phyloP scores from a whole-genome alignment of 2,329 filamentous ascomycete species.

The Basipetospora sp. region DNA sequence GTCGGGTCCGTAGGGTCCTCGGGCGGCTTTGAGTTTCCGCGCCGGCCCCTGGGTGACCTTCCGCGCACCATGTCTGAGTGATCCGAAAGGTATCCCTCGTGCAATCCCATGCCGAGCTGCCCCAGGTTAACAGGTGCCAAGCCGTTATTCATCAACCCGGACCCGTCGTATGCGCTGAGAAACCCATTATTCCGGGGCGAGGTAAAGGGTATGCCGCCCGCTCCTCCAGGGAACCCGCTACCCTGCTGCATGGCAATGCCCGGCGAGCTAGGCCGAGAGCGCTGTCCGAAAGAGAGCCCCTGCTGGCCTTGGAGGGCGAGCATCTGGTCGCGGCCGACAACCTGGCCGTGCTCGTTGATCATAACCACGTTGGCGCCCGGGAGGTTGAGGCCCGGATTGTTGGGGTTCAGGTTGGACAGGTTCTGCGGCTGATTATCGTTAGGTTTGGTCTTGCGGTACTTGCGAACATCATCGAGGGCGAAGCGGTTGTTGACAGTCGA shows the following conservation, averaged over 20 bases:
- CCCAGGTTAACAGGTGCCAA: conserved; percentile 57
- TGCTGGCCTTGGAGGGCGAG: conserved; percentile 62
- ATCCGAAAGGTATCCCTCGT: conserved; percentile 83
- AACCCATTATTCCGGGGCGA: conserved; percentile 93
- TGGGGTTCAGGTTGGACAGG: conserved; percentile 45
- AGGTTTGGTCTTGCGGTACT: conserved; percentile 82
- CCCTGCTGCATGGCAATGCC: conserved; percentile 75
- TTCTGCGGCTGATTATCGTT: conserved; percentile 52
- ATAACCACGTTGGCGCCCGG: conserved; percentile 71
- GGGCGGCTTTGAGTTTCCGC: conserved; percentile 91
- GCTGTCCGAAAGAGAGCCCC: conserved; percentile 45
- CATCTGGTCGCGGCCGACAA: conserved; percentile 73
- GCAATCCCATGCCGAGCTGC: conserved; percentile 53
- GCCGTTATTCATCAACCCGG: conserved; percentile 54
- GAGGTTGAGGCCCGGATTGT: conserved; percentile 46
- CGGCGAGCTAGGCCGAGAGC: conserved; percentile 80
- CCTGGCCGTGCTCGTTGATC: conserved; percentile 85
- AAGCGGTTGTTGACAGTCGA: conserved; percentile 98
- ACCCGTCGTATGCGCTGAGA: conserved; percentile 72
- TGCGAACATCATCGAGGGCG: conserved; percentile 87
- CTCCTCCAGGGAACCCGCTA: conserved; percentile 31
- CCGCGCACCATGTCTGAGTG: conserved; percentile 84
- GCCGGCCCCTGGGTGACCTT: conserved; percentile 76
- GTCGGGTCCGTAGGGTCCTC: conserved; percentile 92
- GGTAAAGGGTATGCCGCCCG: conserved; percentile 54